Conservation (phyloP, 257 asterid genomes). For the Euphrasia confusa region DNA sequence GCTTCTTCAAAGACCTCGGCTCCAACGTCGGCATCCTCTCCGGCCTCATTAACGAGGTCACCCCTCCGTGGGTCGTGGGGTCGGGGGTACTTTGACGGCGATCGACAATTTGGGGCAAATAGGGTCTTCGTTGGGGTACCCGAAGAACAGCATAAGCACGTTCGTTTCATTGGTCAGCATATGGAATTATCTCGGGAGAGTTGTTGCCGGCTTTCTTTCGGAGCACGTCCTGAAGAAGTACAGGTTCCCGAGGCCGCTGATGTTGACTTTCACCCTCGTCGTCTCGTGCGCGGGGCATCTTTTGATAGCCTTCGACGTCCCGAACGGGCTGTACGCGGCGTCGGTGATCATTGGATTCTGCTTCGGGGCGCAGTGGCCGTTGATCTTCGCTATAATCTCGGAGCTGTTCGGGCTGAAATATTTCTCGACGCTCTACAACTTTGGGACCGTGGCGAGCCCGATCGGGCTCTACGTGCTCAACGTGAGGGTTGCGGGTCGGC, state of each 20-base stretch:
- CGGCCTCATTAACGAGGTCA: conserved; percentile 71
- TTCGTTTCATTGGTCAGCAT: conserved; percentile 77
- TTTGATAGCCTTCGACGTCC: conserved; percentile 54
- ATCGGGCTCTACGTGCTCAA: conserved; percentile 59
- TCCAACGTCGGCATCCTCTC: conserved; percentile 65
- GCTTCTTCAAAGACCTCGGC: conserved; percentile 77
- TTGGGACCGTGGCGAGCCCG: conserved; percentile 80
- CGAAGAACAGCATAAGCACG: conserved; percentile 53
- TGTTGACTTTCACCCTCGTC: conserved; percentile 40
- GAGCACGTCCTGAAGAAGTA: conserved; percentile 53
- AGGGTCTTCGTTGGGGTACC: conserved; percentile 60
- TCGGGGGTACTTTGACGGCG: conserved; percentile 79
- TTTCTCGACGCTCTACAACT: conserved; percentile 67
- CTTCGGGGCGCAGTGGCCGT: conserved; percentile 86
- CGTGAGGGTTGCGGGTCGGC: conserved; percentile 52
- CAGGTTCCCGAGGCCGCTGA: conserved; percentile 56
- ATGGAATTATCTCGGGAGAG: conserved; percentile 79
- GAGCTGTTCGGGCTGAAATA: conserved; percentile 76
- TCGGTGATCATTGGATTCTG: conserved; percentile 77
- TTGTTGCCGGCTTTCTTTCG: conserved; percentile 57
- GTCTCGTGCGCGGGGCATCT: conserved; percentile 64
- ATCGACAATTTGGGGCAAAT: conserved; percentile 70
- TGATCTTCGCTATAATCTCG: conserved; percentile 70
- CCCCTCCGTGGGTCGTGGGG: conserved; percentile 89
- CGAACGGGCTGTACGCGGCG: conserved; percentile 59